Evolutionary conservation across 805 yeast genomes (phyloP), one percentile per base, ranked within the genome.

Genomic region (Barnettozyma vustinii): DNA sequence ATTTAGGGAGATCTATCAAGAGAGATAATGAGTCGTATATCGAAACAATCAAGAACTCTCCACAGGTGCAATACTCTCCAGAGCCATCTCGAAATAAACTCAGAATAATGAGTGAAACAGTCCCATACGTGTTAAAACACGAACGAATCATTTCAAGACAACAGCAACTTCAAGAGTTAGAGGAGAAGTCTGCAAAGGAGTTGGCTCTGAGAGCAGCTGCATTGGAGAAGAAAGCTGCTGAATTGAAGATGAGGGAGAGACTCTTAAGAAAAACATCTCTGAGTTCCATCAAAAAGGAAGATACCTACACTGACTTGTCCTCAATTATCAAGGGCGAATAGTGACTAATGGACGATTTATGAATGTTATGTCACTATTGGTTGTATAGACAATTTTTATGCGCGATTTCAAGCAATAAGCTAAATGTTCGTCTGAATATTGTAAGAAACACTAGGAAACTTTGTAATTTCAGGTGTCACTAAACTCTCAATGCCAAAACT

Each of bases 61-160:
- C 72, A 40, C 65, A 61, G 30, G 39, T 62, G 16, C 49, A 59
- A 33, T 59, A 58, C 44, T 56, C 67, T 1, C 62, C 68, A 12
- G 67, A 66, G 33, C 69, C 70, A 39, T 76, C 76, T 45, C 77
- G 87, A 54, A 74, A 74, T 55, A 87, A 84, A 65, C 69, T 87
- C 55, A 74, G 95, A 61, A 86, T 83, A 60, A 81, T 87, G 48
- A 83, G 90, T 40, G 92, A 85, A 61, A 87, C 94, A 1, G 87
- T 87, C 21, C 95, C 95, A n/a, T 87, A 87, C 57, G 84, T 85
- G 32, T 69, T 87, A 53, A 77, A 87, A 62, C 92, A 86, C 64
- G 92, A 87, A 65, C 76, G 84, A 49, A 76, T 86, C 49, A 67
- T 81, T 55, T 83, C 84, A 46, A 82, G 87, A 64, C 91, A 87